Evolutionary conservation across 257 asterid genomes (phyloP), one percentile per base, ranked within the genome.

Genomic region (Ajuga chamaepitys): DNA sequence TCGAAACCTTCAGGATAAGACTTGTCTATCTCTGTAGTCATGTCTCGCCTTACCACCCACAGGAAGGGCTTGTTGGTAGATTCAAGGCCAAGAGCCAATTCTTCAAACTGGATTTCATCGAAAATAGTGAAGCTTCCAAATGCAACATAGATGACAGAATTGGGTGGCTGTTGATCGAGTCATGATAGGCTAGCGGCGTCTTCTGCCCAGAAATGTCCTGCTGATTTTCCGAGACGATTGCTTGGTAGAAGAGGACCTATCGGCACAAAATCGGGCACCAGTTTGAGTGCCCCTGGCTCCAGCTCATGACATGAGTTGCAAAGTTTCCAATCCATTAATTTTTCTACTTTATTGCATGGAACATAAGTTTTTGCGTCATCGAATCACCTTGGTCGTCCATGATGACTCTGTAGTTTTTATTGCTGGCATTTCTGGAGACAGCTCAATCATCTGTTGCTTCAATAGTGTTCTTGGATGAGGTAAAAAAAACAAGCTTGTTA

Each of bases 91-190:
- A 74, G 56, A 9, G 95, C 93, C 40, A 83, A 45, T 67, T 85
- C 83, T 8, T 71, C 74, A 51, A 88, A 85, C 60, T 85, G 91
- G 1, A 35, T 55, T 32, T 68, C 70, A 26, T 80, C 52, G 5
- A 88, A 72, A 16, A 85, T 18, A 0, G 88, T 76, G 61, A 73
- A 78, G 70, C 91, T 88, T 5, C 94, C 94, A 38, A 83, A 85
- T 26, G 94, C 90, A 13, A 81, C 73, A n/a, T 85, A 85, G 14
- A 83, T 53, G 11, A 76, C 78, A 2, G 94, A 85, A 58, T 67
- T 25, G 0, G 52, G 35, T 35, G 80, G 81, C 42, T 88, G 88
- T 46, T 64, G 75, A 63, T 86, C 84, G 0, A 86, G 94, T 89
- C 89, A 83, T 30, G 48, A 44, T 21, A 86, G 52, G 74, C 82